Percentiles rank a stretch among this genome's conserved stretches.
These are phyloP conservation scores for Pythium grandisporangium DNA, from an alignment of 352 stramenopile genomes.

Conservation along the genomic window DNA sequence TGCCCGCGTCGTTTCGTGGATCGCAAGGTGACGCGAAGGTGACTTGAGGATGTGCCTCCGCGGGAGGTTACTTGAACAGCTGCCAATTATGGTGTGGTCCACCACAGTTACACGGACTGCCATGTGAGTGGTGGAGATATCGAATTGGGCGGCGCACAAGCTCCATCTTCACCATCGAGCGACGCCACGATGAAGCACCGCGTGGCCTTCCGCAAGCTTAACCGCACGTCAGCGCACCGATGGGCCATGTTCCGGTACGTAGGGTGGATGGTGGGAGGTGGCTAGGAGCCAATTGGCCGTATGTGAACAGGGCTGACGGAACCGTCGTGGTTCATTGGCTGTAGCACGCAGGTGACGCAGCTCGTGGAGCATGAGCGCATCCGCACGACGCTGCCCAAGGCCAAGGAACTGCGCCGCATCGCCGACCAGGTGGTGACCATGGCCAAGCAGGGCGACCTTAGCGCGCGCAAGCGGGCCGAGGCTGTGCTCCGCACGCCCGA, in stretches of 20 bases:
- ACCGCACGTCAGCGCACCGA: slow-evolving; percentile 89
- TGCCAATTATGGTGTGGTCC: too few species aligned
- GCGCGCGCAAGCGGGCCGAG: slow-evolving; percentile 75
- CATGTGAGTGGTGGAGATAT: too few species aligned
- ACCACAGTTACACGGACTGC: too few species aligned
- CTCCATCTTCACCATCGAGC: too few species aligned
- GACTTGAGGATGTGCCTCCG: neutral
- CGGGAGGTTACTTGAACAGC: slow-evolving; percentile 16
- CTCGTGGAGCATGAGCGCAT: slow-evolving; percentile 98
- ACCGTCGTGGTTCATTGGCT: too few species aligned
- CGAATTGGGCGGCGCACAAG: too few species aligned
- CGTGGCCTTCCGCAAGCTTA: slow-evolving; percentile 87
- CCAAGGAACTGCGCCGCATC: slow-evolving; percentile 91
- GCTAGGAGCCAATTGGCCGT: too few species aligned
- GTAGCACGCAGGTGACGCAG: slow-evolving; percentile 94
- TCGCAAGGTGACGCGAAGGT: slow-evolving; percentile 9
- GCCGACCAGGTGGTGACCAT: slow-evolving; percentile 94
- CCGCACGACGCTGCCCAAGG: slow-evolving; percentile 94
- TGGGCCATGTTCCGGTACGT: slow-evolving; percentile 93
- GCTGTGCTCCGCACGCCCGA: slow-evolving; percentile 84
- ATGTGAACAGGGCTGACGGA: too few species aligned
- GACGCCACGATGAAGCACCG: slow-evolving; percentile 63
- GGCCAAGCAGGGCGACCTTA: slow-evolving; percentile 88
- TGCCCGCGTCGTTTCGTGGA: neutral
- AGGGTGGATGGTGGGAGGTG: too few species aligned